Evolutionary conservation across 1,139 yeast species (phyloP).

Genomic region (Sugiyamaella xylanicola): DNA sequence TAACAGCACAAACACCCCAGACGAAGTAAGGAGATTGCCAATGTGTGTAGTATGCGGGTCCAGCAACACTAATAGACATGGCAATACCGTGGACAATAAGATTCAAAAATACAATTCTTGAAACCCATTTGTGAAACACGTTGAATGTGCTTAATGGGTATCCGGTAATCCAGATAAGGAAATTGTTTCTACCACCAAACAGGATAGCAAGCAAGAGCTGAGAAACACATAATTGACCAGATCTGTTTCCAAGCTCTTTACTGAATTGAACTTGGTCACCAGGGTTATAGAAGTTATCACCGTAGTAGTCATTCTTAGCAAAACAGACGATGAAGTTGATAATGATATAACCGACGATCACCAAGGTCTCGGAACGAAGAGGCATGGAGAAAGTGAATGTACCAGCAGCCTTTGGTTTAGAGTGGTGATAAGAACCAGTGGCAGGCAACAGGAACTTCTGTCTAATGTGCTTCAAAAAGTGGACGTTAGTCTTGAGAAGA

Average conservation of each 20-base stretch:
- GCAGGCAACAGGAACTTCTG: slow-evolving; percentile 54
- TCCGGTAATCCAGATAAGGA: slow-evolving; percentile 64
- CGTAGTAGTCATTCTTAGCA: slow-evolving; percentile 46
- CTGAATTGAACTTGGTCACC: slow-evolving; percentile 46
- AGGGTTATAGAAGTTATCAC: slow-evolving; percentile 44
- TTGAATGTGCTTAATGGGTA: slow-evolving; percentile 66
- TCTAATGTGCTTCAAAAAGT: slow-evolving; percentile 45
- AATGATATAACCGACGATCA: slow-evolving; percentile 50
- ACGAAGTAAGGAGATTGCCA: slow-evolving; percentile 41
- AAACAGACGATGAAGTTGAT: slow-evolving; percentile 47
- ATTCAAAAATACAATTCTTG: slow-evolving; percentile 55
- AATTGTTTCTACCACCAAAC: slow-evolving; percentile 69
- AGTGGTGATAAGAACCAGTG: slow-evolving; percentile 48
- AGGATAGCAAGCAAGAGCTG: slow-evolving; percentile 56
- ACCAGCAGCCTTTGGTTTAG: slow-evolving; percentile 41
- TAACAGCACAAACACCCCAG: slow-evolving; percentile 59
- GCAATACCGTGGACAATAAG: slow-evolving; percentile 42
- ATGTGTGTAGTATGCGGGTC: slow-evolving; percentile 16
- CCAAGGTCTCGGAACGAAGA: slow-evolving; percentile 57
- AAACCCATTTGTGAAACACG: slow-evolving; percentile 66
- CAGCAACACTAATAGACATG: slow-evolving; percentile 26
- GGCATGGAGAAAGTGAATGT: slow-evolving; percentile 52
- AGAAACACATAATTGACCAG: slow-evolving; percentile 54
- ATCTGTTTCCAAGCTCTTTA: slow-evolving; percentile 60
- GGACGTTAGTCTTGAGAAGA: slow-evolving; percentile 40